Evolutionary conservation across 495 filamentous ascomycete genomes (phyloP).

Genomic region (Penicillium soppii): DNA sequence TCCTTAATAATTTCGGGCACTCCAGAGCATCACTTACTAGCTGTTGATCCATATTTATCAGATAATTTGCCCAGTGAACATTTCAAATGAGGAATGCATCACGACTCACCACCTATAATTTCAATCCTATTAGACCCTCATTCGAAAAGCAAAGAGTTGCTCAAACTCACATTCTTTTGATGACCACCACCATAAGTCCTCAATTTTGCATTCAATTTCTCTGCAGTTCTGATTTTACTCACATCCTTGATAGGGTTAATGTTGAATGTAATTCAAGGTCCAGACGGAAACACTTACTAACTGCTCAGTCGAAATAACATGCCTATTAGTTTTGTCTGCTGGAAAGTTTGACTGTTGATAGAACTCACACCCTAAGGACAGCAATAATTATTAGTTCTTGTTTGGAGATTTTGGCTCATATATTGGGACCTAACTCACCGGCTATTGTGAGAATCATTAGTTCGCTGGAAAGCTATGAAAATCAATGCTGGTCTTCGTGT

Average conservation of each 20-base stretch:
- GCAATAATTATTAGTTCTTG: background rate
- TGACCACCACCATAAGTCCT: background rate
- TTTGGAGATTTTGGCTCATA: no score
- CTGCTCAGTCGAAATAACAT: background rate
- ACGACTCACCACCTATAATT: background rate
- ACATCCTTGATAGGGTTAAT: background rate
- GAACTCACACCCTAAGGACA: background rate
- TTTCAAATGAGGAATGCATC: no score
- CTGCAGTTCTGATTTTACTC: background rate
- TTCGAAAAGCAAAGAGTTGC: no score
- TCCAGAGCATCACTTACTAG: background rate
- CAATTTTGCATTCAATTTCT: background rate
- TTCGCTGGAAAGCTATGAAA: no score
- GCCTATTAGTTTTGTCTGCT: background rate
- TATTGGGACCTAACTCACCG: no score
- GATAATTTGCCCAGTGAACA: no score
- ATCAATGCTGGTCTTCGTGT: no score
- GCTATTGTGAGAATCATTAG: no score
- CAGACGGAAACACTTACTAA: background rate
- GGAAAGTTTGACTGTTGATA: no score
- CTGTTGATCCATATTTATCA: background rate
- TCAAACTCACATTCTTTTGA: slow-evolving; percentile 1
- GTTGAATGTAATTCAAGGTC: no score
- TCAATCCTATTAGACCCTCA: background rate
- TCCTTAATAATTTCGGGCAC: background rate